These are phyloP conservation scores for Aspergillus pseudoterreus DNA, from an alignment of 2,329 filamentous ascomycete species.

Conservation along the genomic window DNA sequence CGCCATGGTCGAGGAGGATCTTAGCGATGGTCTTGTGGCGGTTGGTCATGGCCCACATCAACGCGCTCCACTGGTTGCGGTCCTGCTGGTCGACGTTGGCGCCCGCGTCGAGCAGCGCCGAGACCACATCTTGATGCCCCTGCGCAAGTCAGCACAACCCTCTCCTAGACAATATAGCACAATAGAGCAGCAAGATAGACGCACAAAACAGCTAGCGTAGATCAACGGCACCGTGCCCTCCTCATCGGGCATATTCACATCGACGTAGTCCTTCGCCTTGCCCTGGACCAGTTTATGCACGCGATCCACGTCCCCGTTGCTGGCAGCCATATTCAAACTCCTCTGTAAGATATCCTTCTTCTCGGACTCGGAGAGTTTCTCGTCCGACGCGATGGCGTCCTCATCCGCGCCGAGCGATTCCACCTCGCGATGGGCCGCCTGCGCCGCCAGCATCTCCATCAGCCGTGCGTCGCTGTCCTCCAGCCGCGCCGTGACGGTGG, in stretches of 20 bases:
- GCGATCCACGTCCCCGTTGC: conserved; percentile 85
- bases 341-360: conserved; percentile 82
- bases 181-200: conserved; percentile 31
- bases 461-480: conserved; percentile 81
- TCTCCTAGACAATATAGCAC: not conserved
- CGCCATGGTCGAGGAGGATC: conserved; percentile 83
- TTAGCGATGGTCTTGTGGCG: conserved; percentile 95
- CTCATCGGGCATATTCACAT: conserved; percentile 84
- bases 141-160: conserved; percentile 31
- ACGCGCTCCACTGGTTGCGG: conserved; percentile 91
- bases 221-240: conserved; percentile 96
- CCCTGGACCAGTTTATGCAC: conserved; percentile 73
- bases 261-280: conserved; percentile 69
- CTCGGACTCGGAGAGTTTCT: conserved; percentile 69
- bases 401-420: conserved; percentile 70
- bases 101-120: conserved; percentile 76
- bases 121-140: conserved; percentile 87
- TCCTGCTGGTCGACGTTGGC: conserved; percentile 91
- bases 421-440: conserved; percentile 77
- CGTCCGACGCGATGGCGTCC: conserved; percentile 70
- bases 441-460: conserved; percentile 93
- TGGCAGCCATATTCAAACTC: conserved; percentile 88
- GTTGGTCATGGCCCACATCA: conserved; percentile 99
- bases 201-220: conserved; percentile 94
- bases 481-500: conserved; percentile 49